A percentile compares a stretch with the other conserved stretches of the same genome.
Evolutionary conservation across 2,329 filamentous ascomycete genomes (phyloP).

Genomic region (Geosmithia putterillii): DNA sequence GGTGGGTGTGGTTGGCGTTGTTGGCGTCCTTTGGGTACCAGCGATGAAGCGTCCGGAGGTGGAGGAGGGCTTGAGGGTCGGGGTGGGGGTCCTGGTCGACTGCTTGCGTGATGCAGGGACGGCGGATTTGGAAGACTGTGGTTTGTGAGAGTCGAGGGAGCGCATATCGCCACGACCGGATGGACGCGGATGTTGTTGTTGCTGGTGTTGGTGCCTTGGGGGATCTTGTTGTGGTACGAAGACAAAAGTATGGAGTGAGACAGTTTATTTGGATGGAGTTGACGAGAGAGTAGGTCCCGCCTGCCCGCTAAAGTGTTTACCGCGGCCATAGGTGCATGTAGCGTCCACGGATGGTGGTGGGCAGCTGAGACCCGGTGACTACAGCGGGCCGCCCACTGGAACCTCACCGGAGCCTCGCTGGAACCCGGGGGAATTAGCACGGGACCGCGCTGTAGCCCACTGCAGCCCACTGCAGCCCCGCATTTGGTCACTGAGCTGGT

Average conservation of each 20-base stretch:
- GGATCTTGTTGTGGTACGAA: neutral
- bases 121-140: neutral
- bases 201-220: neutral
- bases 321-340: no score
- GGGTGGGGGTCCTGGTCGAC: no score
- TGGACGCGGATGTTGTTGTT: neutral
- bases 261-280: neutral
- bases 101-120: neutral
- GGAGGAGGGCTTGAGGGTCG: neutral
- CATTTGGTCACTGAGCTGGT: no score
- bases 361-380: no score
- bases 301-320: no score
- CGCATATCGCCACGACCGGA: neutral
- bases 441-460: no score
- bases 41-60: neutral
- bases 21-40: neutral
- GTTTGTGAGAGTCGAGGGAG: neutral
- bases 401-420: no score
- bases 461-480: no score
- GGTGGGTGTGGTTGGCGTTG: conserved; percentile 1
- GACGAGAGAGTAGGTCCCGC: no score
- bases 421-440: no score
- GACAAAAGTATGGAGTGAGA: neutral
- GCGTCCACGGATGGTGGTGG: no score
- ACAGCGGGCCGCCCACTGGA: no score